Percentiles rank a stretch among this genome's conserved stretches.
Conservation (phyloP, 2,329 filamentous ascomycete species). For the Colletotrichum magnum region DNA sequence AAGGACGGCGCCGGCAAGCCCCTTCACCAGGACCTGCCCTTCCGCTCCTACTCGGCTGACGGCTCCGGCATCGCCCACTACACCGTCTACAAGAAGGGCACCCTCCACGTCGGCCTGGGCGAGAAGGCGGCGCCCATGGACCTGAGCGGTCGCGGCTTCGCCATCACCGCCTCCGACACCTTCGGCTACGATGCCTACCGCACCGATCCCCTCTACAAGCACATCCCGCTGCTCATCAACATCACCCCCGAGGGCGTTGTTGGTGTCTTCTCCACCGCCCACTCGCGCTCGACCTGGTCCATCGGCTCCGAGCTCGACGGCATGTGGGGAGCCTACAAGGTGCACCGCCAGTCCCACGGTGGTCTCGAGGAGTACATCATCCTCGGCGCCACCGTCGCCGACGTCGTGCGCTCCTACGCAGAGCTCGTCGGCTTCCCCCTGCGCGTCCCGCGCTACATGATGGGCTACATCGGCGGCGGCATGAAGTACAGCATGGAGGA, state of each 20-base stretch:
- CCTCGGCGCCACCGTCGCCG: constrained; percentile 75
- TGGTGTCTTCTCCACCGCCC: constrained; percentile 77
- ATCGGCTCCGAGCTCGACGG: constrained; percentile 82
- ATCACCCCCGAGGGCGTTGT: constrained; percentile 75
- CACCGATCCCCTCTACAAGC: constrained; percentile 82
- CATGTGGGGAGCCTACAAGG: constrained; percentile 82
- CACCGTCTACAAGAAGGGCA: constrained; percentile 71
- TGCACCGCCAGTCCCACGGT: constrained; percentile 80
- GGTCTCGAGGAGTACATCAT: constrained; percentile 81
- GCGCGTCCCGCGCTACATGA: constrained; percentile 79
- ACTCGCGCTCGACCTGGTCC: constrained; percentile 74
- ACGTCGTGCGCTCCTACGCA: constrained; percentile 76
- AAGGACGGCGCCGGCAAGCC: constrained; percentile 64
- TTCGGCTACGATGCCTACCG: constrained; percentile 81
- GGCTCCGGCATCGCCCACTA: constrained; percentile 75
- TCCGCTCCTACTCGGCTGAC: constrained; percentile 76
- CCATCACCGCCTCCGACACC: constrained; percentile 77
- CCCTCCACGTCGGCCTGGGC: constrained; percentile 78
- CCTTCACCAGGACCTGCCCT: constrained; percentile 73
- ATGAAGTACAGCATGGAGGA: constrained; percentile 69
- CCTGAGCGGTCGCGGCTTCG: constrained; percentile 75
- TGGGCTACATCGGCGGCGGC: constrained; percentile 79
- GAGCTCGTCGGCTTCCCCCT: constrained; percentile 77
- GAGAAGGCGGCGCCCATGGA: constrained; percentile 83
- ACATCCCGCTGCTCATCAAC: constrained; percentile 81